A percentile compares a stretch with the other conserved stretches of the same genome.
phyloP scores from a whole-genome alignment of 1,284 basidiomycete species.

The Ceratobasidium sp. region DNA sequence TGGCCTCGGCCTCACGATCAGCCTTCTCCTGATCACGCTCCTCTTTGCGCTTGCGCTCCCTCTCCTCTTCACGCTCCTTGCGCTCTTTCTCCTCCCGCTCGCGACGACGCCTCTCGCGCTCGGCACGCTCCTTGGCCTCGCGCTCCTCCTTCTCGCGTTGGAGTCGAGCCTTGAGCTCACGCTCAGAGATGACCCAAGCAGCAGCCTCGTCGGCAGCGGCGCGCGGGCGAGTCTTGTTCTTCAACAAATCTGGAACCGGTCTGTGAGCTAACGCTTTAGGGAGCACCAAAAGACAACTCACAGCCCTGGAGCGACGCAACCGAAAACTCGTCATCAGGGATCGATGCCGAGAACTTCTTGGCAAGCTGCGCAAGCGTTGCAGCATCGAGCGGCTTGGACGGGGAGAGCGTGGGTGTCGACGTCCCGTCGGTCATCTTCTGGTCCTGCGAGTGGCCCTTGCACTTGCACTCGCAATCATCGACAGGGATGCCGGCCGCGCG shows the following conservation, averaged over 20 bases:
- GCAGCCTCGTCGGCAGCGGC: conserved; percentile 67
- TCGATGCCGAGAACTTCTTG: conserved; percentile 72
- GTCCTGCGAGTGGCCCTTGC: conserved; percentile 4
- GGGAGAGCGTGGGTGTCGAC: conserved; percentile 1
- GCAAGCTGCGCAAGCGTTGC: conserved; percentile 68
- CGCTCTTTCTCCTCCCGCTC: conserved; percentile 31
- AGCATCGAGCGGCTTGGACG: conserved; percentile 60
- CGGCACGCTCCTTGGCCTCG: conserved; percentile 35
- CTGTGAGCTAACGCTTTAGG: background rate
- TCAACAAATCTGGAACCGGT: conserved; percentile 65
- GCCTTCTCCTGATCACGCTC: conserved; percentile 34
- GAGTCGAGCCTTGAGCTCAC: conserved; percentile 72
- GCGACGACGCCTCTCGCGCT: conserved; percentile 36
- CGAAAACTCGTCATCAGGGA: conserved; percentile 81
- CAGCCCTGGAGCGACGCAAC: conserved; percentile 87
- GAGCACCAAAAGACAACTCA: conserved; percentile 53
- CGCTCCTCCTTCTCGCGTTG: conserved; percentile 69
- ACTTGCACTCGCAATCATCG: conserved; percentile 35
- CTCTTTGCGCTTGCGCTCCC: conserved; percentile 56
- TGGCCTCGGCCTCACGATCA: conserved; percentile 34
- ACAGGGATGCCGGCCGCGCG: conserved; percentile 23
- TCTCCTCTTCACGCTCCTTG: conserved; percentile 55
- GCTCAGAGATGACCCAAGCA: conserved; percentile 74
- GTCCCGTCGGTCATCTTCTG: conserved; percentile 36
- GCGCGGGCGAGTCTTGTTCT: conserved; percentile 80